Percentiles rank a stretch among this genome's conserved stretches.
phyloP scores from a whole-genome alignment of 2,329 filamentous ascomycete genomes.

The Talaromyces albobiverticillius region DNA sequence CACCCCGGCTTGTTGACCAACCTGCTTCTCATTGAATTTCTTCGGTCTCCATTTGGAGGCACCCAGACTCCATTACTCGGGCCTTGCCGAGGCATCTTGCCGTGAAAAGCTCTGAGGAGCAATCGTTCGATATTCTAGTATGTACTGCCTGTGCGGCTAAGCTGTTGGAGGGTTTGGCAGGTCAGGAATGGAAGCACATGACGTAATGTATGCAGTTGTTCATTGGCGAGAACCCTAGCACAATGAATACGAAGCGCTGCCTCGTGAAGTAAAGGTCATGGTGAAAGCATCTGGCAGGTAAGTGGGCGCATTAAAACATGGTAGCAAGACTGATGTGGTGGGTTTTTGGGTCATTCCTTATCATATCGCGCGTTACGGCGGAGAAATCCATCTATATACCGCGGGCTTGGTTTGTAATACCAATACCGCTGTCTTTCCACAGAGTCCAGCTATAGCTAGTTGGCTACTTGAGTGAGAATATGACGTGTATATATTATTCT shows the following conservation, averaged over 20 bases:
- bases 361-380: slow-evolving; percentile 10
- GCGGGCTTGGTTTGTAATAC: slow-evolving; percentile 21
- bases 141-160: neutral
- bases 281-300: neutral
- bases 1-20: slow-evolving; percentile 17
- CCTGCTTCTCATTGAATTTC: slow-evolving; percentile 42
- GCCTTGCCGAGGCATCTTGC: slow-evolving; percentile 29
- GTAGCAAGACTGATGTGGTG: too few species aligned
- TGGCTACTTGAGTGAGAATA: too few species aligned
- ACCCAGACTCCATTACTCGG: slow-evolving; percentile 24
- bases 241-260: neutral
- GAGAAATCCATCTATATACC: slow-evolving; percentile 13
- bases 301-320: neutral
- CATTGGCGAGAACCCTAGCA: neutral
- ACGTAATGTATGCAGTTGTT: neutral
- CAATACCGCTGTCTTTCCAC: slow-evolving; percentile 4
- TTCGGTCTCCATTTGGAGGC: slow-evolving; percentile 24
- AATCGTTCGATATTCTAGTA: neutral
- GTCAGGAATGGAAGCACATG: slow-evolving; percentile 2
- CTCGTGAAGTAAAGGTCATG: neutral
- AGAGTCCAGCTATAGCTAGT: too few species aligned
- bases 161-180: neutral
- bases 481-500: too few species aligned
- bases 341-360: neutral
- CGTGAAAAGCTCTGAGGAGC: neutral